A percentile compares a stretch with the other conserved stretches of the same genome.
phyloP scores from a whole-genome alignment of 495 filamentous ascomycete species.

The Astrothelium macrocarpum region DNA sequence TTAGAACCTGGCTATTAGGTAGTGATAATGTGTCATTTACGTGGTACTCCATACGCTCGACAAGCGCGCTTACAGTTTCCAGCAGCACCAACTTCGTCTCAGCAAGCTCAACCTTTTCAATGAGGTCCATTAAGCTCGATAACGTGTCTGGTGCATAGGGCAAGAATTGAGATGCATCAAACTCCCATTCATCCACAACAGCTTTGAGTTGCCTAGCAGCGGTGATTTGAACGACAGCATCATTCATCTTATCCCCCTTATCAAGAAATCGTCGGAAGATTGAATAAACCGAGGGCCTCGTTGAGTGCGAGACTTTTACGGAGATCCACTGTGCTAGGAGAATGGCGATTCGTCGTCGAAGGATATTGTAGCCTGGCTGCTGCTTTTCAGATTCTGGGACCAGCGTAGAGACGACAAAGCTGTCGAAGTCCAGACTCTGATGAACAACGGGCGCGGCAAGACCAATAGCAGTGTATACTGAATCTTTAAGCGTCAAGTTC shows the following conservation, averaged over 20 bases:
- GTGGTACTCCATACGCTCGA: slow-evolving; percentile 66
- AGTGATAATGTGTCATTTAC: slow-evolving; percentile 34
- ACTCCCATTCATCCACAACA: slow-evolving; percentile 77
- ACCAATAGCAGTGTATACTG: slow-evolving; percentile 86
- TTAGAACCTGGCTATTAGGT: slow-evolving; percentile 6
- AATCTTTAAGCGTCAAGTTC: slow-evolving; percentile 77
- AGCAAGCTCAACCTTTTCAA: slow-evolving; percentile 68
- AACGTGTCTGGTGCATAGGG: slow-evolving; percentile 65
- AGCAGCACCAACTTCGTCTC: slow-evolving; percentile 84
- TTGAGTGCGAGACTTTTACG: slow-evolving; percentile 54
- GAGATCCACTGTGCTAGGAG: slow-evolving; percentile 83
- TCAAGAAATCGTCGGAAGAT: slow-evolving; percentile 85
- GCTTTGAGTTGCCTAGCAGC: slow-evolving; percentile 73
- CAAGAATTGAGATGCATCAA: slow-evolving; percentile 56
- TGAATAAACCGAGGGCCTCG: slow-evolving; percentile 66
- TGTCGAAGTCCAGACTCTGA: slow-evolving; percentile 65
- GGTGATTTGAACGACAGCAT: slow-evolving; percentile 84
- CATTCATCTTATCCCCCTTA: slow-evolving; percentile 66
- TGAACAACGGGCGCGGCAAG: slow-evolving; percentile 68
- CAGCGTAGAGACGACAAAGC: slow-evolving; percentile 62
- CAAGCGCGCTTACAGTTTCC: slow-evolving; percentile 69
- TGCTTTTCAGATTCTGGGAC: slow-evolving; percentile 69
- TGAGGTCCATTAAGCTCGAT: slow-evolving; percentile 57
- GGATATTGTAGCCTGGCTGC: slow-evolving; percentile 67
- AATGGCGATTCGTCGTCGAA: slow-evolving; percentile 82